Conservation (phyloP, 306 rosid genomes). For the Psophocarpus tetragonolobus region DNA sequence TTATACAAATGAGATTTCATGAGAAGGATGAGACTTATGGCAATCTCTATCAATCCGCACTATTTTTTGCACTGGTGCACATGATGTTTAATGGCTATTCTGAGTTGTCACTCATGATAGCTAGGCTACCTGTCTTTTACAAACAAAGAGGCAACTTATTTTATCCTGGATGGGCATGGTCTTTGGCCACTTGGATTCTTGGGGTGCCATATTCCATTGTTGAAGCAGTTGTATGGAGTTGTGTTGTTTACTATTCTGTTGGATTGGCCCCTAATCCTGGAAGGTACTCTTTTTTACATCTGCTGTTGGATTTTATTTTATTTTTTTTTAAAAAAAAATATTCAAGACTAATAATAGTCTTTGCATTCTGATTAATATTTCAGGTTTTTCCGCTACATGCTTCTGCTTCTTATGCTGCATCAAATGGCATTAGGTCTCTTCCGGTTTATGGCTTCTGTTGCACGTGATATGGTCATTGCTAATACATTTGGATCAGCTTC, state of each 20-base stretch:
- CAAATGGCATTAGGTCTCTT: conserved; percentile 92
- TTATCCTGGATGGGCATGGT: conserved; percentile 83
- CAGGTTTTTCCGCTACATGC: conserved; percentile 82
- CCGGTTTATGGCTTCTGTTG: conserved; percentile 70
- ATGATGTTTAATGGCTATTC: conserved; percentile 87
- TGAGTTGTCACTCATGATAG: conserved; percentile 76
- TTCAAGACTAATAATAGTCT: not conserved
- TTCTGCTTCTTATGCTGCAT: conserved; percentile 62
- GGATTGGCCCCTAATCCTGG: conserved; percentile 80
- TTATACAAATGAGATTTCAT: conserved; percentile 48
- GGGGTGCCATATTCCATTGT: conserved; percentile 73
- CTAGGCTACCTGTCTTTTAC: conserved; percentile 80
- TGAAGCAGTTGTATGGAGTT: conserved; percentile 78
- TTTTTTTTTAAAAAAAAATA: not conserved
- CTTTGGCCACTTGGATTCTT: conserved; percentile 68
- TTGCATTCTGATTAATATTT: conserved; percentile 28
- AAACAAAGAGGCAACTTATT: conserved; percentile 84
- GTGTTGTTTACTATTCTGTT: conserved; percentile 70
- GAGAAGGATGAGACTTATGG: conserved; percentile 59
- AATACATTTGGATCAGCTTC: conserved; percentile 84
- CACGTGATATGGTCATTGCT: conserved; percentile 81
- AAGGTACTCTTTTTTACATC: conserved; percentile 47
- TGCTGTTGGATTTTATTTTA: not conserved
- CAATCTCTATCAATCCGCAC: conserved; percentile 64
- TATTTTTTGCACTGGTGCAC: conserved; percentile 77